Evolutionary conservation across 352 stramenopile species (phyloP).

Genomic region (Phytophthora sp.): DNA sequence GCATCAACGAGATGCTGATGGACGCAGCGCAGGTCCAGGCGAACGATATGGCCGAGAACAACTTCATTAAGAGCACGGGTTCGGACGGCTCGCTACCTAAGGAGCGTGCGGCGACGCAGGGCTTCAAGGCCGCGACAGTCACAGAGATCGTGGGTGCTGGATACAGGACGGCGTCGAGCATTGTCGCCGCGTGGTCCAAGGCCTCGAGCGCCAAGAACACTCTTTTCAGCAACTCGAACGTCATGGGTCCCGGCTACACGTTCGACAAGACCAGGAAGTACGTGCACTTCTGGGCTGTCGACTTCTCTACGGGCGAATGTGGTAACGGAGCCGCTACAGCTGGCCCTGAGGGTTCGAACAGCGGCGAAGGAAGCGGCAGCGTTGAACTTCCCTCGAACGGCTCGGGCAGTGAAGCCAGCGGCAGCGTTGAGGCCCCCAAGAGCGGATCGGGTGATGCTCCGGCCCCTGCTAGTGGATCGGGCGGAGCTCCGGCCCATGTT

Average conservation of each 20-base stretch:
- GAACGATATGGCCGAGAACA: slow-evolving; percentile 45
- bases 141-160: slow-evolving; percentile 61
- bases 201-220: slow-evolving; percentile 45
- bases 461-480: background rate
- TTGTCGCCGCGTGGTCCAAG: slow-evolving; percentile 58
- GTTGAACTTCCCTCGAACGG: slow-evolving; percentile 15
- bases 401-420: slow-evolving; percentile 11
- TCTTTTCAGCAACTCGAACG: slow-evolving; percentile 40
- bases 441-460: slow-evolving; percentile 1
- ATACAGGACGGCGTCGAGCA: slow-evolving; percentile 38
- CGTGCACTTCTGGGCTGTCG: slow-evolving; percentile 48
- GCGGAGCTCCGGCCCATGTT: background rate
- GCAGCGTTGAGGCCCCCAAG: slow-evolving; percentile 1
- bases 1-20: slow-evolving; percentile 54
- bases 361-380: slow-evolving; percentile 11
- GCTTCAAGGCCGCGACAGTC: slow-evolving; percentile 32
- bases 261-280: slow-evolving; percentile 46
- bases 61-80: slow-evolving; percentile 43
- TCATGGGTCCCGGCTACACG: slow-evolving; percentile 43
- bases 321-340: slow-evolving; percentile 19
- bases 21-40: slow-evolving; percentile 38
- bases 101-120: slow-evolving; percentile 32
- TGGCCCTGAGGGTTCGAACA: background rate
- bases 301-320: slow-evolving; percentile 41
- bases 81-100: slow-evolving; percentile 41